Conservation (phyloP, 106 monocot species). For the Dioscorea alata region DNA sequence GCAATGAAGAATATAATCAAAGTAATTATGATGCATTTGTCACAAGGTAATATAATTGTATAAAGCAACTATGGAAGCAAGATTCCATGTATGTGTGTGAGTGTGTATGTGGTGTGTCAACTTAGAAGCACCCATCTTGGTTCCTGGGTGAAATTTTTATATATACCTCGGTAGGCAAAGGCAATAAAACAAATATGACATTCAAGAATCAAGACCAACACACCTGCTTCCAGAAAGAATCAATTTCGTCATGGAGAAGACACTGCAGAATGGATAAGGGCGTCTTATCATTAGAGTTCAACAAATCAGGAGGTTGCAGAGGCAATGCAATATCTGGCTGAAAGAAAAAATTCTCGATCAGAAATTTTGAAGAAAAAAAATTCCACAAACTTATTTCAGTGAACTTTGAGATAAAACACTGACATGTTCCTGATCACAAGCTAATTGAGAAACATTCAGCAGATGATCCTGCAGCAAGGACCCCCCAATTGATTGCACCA, state of each 20-base stretch:
- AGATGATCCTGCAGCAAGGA: slow-evolving; percentile 71
- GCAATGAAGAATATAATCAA: no score
- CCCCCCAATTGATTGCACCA: slow-evolving; percentile 63
- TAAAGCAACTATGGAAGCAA: no score
- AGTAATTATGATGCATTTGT: no score
- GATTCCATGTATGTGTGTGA: no score
- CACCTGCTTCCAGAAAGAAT: slow-evolving; percentile 91
- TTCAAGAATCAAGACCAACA: slow-evolving; percentile 3
- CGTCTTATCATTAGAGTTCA: slow-evolving; percentile 36
- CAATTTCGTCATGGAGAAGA: slow-evolving; percentile 91
- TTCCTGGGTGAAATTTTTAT: no score
- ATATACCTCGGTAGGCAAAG: no score
- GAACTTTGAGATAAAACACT: slow-evolving; percentile 13
- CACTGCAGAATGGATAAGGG: slow-evolving; percentile 52
- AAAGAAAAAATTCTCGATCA: slow-evolving; percentile 21
- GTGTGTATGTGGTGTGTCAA: no score
- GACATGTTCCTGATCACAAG: slow-evolving; percentile 90
- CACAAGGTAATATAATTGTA: no score
- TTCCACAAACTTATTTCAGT: neutral
- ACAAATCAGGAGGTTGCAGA: slow-evolving; percentile 64
- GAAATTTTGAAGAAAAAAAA: no score
- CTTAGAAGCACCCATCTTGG: no score
- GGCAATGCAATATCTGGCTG: slow-evolving; percentile 94
- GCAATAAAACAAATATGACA: no score
- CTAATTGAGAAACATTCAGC: slow-evolving; percentile 59